These are phyloP conservation scores for Drechslerella coelobrocha DNA, from an alignment of 2,329 filamentous ascomycete species.

Conservation along the genomic window DNA sequence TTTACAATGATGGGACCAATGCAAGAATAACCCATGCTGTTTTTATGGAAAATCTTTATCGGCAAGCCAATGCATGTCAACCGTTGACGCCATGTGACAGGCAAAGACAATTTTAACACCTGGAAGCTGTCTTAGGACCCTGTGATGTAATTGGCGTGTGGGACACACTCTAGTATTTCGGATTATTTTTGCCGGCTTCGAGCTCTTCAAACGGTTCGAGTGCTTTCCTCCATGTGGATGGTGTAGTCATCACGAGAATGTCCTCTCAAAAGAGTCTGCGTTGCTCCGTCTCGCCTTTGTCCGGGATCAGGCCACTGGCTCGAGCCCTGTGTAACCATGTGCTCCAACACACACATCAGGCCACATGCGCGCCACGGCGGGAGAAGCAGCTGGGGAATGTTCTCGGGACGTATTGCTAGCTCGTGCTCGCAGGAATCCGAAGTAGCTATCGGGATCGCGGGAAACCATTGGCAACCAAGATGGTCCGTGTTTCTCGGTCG, in stretches of 20 bases:
- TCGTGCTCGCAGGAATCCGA: neutral
- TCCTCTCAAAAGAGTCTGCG: neutral
- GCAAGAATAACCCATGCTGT: neutral
- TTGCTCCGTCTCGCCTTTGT: neutral
- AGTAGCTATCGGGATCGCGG: neutral
- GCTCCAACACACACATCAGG: neutral
- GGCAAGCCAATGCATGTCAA: too few relatives aligned
- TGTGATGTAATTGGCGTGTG: neutral
- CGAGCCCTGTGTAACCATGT: constrained; percentile 1
- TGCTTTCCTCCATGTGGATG: too few relatives aligned
- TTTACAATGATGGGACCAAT: neutral
- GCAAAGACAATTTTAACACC: too few relatives aligned
- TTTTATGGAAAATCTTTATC: too few relatives aligned
- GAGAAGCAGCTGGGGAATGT: neutral
- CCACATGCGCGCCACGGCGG: neutral
- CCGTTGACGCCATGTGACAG: neutral
- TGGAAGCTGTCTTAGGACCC: too few relatives aligned
- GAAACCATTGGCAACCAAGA: too few relatives aligned
- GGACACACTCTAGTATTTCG: too few relatives aligned
- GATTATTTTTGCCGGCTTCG: too few relatives aligned
- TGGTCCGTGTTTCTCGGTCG: too few relatives aligned
- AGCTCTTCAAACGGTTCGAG: too few relatives aligned
- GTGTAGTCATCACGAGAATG: neutral
- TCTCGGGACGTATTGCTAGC: too few relatives aligned
- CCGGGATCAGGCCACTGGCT: neutral